Conservation (phyloP, 345 rosid species). For the Hirschfeldia incana region DNA sequence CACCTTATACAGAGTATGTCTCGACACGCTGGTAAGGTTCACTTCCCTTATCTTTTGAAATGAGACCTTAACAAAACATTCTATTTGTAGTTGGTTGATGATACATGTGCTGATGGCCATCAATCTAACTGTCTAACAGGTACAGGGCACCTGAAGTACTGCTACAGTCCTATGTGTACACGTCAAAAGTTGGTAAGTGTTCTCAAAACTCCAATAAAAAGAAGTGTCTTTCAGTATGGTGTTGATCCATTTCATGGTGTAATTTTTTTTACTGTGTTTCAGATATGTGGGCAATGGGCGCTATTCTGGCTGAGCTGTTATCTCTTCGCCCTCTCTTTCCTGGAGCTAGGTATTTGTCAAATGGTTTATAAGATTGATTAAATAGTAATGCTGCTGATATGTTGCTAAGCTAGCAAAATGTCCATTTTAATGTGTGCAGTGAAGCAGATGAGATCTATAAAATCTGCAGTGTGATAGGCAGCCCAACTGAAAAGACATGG, state of each 20-base stretch:
- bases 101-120: not conserved
- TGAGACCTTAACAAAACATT: not conserved
- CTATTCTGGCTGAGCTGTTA: conserved; percentile 88
- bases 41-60: conserved; percentile 1
- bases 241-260: not conserved
- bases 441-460: conserved; percentile 96
- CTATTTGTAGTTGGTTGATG: not conserved
- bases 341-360: conserved; percentile 61
- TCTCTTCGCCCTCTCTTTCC: conserved; percentile 87
- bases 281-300: conserved; percentile 99
- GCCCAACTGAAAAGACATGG: conserved; percentile 80
- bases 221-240: not conserved
- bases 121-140: conserved; percentile 44
- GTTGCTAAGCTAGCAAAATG: conserved; percentile 2
- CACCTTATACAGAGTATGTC: conserved; percentile 65
- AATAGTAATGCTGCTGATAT: not conserved
- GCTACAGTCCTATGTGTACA: conserved; percentile 74
- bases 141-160: conserved; percentile 98
- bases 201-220: not conserved
- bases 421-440: conserved; percentile 45
- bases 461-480: conserved; percentile 84
- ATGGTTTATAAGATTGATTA: not conserved
- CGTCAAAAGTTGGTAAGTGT: conserved; percentile 87
- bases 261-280: conserved; percentile 19
- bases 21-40: conserved; percentile 55